Evolutionary conservation across 805 yeast genomes (phyloP).

Genomic region (Sungouiella thailandica): DNA sequence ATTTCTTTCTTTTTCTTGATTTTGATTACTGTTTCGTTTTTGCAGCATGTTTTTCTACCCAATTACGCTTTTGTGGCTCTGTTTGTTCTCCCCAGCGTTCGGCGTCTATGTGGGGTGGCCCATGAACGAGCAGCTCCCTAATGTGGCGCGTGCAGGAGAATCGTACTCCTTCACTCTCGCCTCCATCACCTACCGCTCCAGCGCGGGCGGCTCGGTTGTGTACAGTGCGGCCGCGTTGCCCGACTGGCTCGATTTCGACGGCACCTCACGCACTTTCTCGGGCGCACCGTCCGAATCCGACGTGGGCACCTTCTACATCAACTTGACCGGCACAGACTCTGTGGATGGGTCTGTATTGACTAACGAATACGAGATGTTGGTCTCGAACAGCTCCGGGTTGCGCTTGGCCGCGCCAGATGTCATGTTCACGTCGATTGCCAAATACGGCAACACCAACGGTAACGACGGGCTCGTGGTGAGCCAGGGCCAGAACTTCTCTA

Average conservation of each 20-base stretch:
- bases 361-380: conserved; percentile 52
- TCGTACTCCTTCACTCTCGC: conserved; percentile 63
- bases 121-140: conserved; percentile 78
- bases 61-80: conserved; percentile 6
- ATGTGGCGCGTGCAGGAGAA: conserved; percentile 71
- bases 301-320: conserved; percentile 37
- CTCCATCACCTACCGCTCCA: conserved; percentile 55
- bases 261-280: conserved; percentile 49
- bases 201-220: conserved; percentile 37
- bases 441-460: conserved; percentile 75
- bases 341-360: conserved; percentile 42
- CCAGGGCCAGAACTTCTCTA: conserved; percentile 63
- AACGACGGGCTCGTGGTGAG: conserved; percentile 63
- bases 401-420: conserved; percentile 37
- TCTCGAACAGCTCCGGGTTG: conserved; percentile 56
- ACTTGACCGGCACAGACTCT: conserved; percentile 64
- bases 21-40: not conserved
- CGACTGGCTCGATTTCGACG: conserved; percentile 73
- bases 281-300: conserved; percentile 60
- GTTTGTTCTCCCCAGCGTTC: conserved; percentile 21
- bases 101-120: conserved; percentile 66
- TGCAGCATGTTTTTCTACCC: not conserved
- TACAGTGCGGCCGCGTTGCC: conserved; percentile 64
- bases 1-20: not conserved
- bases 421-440: conserved; percentile 49